These are phyloP conservation scores for Edaphochlamys debaryana DNA, from an alignment of 139 green algal genomes.

Conservation along the genomic window DNA sequence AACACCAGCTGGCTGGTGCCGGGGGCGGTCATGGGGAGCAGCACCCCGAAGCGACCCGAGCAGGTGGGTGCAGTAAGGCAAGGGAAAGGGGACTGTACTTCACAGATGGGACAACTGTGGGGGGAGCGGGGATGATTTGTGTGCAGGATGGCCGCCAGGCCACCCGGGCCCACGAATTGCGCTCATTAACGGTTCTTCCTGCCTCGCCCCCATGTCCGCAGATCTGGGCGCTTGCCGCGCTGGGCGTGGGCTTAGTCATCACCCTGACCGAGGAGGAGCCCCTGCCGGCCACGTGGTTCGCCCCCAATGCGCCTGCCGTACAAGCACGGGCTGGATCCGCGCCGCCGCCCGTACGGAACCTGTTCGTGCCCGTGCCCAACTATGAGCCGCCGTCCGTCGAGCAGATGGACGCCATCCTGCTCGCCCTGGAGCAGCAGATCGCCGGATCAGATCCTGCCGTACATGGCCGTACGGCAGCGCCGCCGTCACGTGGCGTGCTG, in stretches of 20 bases:
- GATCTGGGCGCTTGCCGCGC: slow-evolving; percentile 30
- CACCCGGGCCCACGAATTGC: no score
- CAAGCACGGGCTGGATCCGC: neutral
- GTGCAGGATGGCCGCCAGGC: no score
- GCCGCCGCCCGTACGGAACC: slow-evolving; percentile 31
- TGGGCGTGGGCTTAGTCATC: slow-evolving; percentile 48
- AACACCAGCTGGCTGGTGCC: slow-evolving; percentile 56
- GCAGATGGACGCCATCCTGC: slow-evolving; percentile 52
- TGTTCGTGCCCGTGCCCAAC: slow-evolving; percentile 51
- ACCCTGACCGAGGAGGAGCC: slow-evolving; percentile 55
- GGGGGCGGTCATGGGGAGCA: slow-evolving; percentile 35
- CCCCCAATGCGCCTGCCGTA: no score
- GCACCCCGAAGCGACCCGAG: slow-evolving; percentile 44
- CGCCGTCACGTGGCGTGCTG: slow-evolving; percentile 4
- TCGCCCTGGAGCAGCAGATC: slow-evolving; percentile 11
- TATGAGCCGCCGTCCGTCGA: slow-evolving; percentile 50
- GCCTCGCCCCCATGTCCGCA: no score
- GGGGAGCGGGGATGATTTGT: no score
- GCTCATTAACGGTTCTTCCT: no score
- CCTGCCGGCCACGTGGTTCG: slow-evolving; percentile 50
- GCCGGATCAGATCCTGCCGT: no score
- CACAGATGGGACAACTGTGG: no score
- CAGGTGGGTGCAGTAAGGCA: slow-evolving; percentile 21
- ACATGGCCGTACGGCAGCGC: no score
- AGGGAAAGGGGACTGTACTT: neutral